Evolutionary conservation across 352 stramenopile species (phyloP), one percentile per base, ranked within the genome.

Genomic region (Phytophthora aleatoria): DNA sequence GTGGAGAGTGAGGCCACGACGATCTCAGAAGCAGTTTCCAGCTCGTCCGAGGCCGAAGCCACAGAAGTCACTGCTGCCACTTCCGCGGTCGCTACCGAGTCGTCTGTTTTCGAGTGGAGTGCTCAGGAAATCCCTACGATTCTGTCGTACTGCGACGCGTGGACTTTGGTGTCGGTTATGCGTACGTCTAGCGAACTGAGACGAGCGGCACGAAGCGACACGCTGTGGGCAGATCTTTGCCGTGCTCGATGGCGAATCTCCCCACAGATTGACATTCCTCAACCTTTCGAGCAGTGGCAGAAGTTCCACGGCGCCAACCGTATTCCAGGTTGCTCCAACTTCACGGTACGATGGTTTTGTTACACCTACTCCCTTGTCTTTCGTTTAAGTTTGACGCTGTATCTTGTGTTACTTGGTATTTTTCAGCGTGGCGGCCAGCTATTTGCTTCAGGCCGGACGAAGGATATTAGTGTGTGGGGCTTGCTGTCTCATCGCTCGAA

Each of bases 401-500:
- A 20, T 20, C 20, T 20, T 20, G 20, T 20, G 20, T 20, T 20
- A 20, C 20, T 20, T 20, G 20, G 20, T 20, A 20, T 45, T 2
- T 2, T 35, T 11, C 53, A 81, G 71, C 39, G 38, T 41, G 61
- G 53, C 28, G 66, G 68, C 3, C 20, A 74, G 20, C 51, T 51
- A 15, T 79, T 89, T 57, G 75, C 79, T 13, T 67, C 70, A 6
- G 77, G 73, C 27, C 63, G 68, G 9, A 27, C 39, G 8, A 57
- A 59, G 13, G 52, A 48, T 15, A 45, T 87, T n/a, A 59, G 47
- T 39, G 50, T 76, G 5, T 89, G 79, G 79, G 73, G 67, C 2
- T 51, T 80, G 30, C 64, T 89, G 11, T 74, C 74, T 44, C 77
- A 64, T 28, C 77, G 79, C 2, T 89, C 79, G 1, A 89, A 89